Evolutionary conservation across 1,284 basidiomycete species (phyloP), one percentile per base, ranked within the genome.

Genomic region (Cryptococcus sp.): DNA sequence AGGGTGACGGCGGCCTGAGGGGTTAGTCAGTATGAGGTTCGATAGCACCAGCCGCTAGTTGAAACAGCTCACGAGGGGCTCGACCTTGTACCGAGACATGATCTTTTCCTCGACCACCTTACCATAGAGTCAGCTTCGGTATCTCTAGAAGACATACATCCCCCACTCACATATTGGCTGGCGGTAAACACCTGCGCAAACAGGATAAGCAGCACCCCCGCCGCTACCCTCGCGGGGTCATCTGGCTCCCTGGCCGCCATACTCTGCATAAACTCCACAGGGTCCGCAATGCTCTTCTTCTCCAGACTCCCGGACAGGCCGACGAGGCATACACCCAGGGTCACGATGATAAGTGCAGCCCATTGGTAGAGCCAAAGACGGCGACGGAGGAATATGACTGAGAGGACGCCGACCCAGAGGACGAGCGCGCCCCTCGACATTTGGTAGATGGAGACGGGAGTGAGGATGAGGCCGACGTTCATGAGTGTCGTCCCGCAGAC

Each of bases 401-500:
- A 91, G 64, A 98, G 84, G 54, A 92, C 76, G 39, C 93, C 96
- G 61, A 99, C 96, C 80, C 96, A 98, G 52, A 99, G 84, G 52
- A 98, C 95, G 55, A 98, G 85, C 13, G 94, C 91, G 43, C 96
- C 96, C 62, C 96, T 85, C 42, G 89, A 91, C 95, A 98, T 98
- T 79, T 95, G 95, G 81, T 91, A 98, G 68, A 98, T 92, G 51
- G 92, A 96, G 44, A 98, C 95, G 23, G 94, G 94, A 1, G 91
- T 95, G 76, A 95, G 91, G 48, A 98, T 83, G 52, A 98, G 83
- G 56, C 93, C 94, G 66, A 94, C 82, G 69, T 96, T 96, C 94
- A 97, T 97, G 66, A 94, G 81, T 83, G 91, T 75, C 15, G 71
- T 73, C 3, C 73, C 71, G 56, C 69, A 75, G 57, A 75, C 73